Conservation (phyloP, 176 grass and related monocot genomes). For the Aegilops tauschii region DNA sequence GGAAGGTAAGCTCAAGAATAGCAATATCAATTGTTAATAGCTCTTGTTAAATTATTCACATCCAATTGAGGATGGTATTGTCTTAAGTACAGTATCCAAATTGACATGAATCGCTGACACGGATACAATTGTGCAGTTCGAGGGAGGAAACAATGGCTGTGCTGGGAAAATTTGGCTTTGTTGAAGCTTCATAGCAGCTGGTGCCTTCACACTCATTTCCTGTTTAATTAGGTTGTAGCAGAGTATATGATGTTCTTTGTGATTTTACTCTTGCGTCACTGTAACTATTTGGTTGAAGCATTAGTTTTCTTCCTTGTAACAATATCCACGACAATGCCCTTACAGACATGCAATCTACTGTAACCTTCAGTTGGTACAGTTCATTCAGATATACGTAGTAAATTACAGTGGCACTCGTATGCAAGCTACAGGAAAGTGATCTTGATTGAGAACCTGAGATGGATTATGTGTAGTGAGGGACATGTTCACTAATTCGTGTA, state of each 20-base stretch:
- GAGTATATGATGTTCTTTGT: background rate
- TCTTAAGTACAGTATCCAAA: slow-evolving; percentile 11
- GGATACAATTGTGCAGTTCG: slow-evolving; percentile 57
- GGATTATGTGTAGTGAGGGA: background rate
- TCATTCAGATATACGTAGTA: slow-evolving; percentile 8
- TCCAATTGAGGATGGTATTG: background rate
- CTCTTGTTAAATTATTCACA: background rate
- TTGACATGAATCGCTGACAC: background rate
- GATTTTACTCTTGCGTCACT: slow-evolving; percentile 10
- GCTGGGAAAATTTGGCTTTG: slow-evolving; percentile 62
- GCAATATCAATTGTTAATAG: background rate
- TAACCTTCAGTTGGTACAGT: slow-evolving; percentile 13
- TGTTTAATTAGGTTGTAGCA: slow-evolving; percentile 20
- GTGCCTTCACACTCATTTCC: background rate
- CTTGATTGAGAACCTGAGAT: background rate
- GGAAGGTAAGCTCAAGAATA: slow-evolving; percentile 57
- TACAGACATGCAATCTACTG: background rate
- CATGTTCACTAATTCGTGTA: background rate
- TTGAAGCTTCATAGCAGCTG: slow-evolving; percentile 47
- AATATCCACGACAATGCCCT: background rate
- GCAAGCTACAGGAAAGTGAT: background rate
- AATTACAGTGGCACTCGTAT: background rate
- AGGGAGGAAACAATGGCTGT: slow-evolving; percentile 61
- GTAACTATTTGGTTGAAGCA: background rate
- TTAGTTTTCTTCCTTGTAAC: slow-evolving; percentile 4